These are phyloP conservation scores for Fusarium stilboides DNA, from an alignment of 2,329 filamentous ascomycete species.

Conservation along the genomic window DNA sequence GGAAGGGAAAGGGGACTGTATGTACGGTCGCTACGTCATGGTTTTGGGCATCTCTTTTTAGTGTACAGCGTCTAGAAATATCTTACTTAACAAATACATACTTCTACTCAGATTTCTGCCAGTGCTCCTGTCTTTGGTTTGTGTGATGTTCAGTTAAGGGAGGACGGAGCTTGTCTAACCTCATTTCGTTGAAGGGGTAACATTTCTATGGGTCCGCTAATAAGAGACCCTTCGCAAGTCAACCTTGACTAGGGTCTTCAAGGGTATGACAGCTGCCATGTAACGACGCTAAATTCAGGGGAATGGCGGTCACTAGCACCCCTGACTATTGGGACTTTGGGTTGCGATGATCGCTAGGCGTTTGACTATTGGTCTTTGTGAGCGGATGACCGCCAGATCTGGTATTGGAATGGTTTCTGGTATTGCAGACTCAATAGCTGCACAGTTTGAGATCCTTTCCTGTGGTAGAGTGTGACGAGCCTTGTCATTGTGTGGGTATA, in stretches of 20 bases:
- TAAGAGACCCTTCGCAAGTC: slow-evolving; percentile 1
- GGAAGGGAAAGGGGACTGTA: neutral
- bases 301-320: neutral
- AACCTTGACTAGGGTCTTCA: slow-evolving; percentile 4
- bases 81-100: slow-evolving; percentile 18
- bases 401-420: no score
- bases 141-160: neutral
- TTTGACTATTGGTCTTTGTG: neutral
- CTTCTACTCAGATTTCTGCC: neutral
- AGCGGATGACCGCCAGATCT: no score
- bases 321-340: neutral
- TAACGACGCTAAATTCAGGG: slow-evolving; percentile 1
- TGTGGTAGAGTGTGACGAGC: no score
- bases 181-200: neutral
- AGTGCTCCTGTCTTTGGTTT: no score
- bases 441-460: no score
- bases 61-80: slow-evolving; percentile 31
- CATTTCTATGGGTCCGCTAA: neutral
- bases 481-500: no score
- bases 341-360: neutral
- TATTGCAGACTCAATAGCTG: no score
- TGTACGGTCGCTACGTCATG: slow-evolving; percentile 25
- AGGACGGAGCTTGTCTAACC: neutral
- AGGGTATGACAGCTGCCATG: neutral
- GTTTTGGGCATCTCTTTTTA: slow-evolving; percentile 13